A percentile compares a stretch with the other conserved stretches of the same genome.
These are phyloP conservation scores for Collybiopsis confluens DNA, from an alignment of 768 basidiomycete species.

Conservation along the genomic window DNA sequence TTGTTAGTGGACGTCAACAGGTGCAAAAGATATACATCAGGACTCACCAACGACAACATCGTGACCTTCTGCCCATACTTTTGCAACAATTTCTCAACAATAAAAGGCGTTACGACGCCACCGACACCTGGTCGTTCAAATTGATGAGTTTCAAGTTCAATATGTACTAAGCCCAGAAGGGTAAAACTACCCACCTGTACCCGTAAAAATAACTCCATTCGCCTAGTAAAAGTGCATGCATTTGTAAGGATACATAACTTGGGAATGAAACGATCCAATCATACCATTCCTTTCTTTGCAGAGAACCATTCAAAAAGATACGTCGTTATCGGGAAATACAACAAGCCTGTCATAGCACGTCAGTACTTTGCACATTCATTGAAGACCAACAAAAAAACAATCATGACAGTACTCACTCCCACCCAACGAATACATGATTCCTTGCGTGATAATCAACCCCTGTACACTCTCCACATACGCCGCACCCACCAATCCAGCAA, in stretches of 20 bases:
- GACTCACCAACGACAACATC: slow-evolving; percentile 8
- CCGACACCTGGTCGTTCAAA: too few species aligned
- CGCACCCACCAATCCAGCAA: slow-evolving; percentile 21
- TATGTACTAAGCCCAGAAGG: too few species aligned
- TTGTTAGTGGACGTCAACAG: too few species aligned
- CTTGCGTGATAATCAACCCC: slow-evolving; percentile 18
- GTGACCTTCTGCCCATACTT: slow-evolving; percentile 8
- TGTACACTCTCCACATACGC: slow-evolving; percentile 19
- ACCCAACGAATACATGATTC: slow-evolving; percentile 22
- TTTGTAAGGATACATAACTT: neutral
- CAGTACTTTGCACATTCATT: neutral
- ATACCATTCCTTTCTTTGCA: slow-evolving; percentile 6
- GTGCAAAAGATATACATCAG: neutral
- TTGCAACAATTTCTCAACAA: slow-evolving; percentile 5
- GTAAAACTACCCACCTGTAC: slow-evolving; percentile 10
- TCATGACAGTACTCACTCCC: slow-evolving; percentile 14
- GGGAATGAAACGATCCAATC: neutral
- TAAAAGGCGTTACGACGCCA: slow-evolving; percentile 4
- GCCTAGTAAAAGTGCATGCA: neutral
- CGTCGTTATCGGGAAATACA: slow-evolving; percentile 10
- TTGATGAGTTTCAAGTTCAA: too few species aligned
- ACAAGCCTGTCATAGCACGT: neutral
- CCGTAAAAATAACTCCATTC: slow-evolving; percentile 10
- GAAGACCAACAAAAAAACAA: neutral
- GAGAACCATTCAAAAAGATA: slow-evolving; percentile 12